Percentiles rank a stretch among this genome's conserved stretches.
Evolutionary conservation across 768 basidiomycete genomes (phyloP).

Genomic region (Grammothele lineata): DNA sequence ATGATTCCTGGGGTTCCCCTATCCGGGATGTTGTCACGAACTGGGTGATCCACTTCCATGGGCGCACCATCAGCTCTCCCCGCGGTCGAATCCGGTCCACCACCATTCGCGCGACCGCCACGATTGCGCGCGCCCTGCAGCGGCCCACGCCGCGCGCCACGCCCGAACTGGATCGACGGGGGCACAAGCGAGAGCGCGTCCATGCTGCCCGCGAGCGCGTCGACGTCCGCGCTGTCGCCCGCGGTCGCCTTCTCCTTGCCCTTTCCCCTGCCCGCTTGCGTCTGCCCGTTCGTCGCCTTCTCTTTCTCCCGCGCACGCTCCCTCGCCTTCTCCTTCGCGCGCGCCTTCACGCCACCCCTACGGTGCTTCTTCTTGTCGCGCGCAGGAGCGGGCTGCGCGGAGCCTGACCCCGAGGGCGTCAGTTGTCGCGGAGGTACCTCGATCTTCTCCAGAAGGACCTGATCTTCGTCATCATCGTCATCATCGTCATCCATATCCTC

Average conservation of each 20-base stretch:
- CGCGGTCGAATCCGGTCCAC: too few relatives aligned
- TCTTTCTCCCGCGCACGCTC: too few relatives aligned
- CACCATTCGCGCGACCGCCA: too few relatives aligned
- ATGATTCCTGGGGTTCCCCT: not conserved
- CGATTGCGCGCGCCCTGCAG: conserved; percentile 2
- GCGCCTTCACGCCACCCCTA: not conserved
- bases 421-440: conserved; percentile 6
- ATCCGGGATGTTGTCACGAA: not conserved
- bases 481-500: not conserved
- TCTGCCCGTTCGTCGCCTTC: conserved; percentile 20
- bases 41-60: not conserved
- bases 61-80: not conserved
- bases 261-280: too few relatives aligned
- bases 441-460: conserved; percentile 10
- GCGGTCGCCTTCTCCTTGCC: conserved; percentile 2
- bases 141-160: conserved; percentile 40
- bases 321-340: too few relatives aligned
- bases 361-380: not conserved
- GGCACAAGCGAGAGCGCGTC: conserved; percentile 58
- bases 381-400: conserved; percentile 1
- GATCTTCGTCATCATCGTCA: conserved; percentile 12
- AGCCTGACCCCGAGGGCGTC: conserved; percentile 1
- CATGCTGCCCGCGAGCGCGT: conserved; percentile 46
- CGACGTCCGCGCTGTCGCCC: conserved; percentile 28
- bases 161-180: conserved; percentile 65